Conservation (phyloP, 2,329 filamentous ascomycete genomes). For the Ophiostoma australiae region DNA sequence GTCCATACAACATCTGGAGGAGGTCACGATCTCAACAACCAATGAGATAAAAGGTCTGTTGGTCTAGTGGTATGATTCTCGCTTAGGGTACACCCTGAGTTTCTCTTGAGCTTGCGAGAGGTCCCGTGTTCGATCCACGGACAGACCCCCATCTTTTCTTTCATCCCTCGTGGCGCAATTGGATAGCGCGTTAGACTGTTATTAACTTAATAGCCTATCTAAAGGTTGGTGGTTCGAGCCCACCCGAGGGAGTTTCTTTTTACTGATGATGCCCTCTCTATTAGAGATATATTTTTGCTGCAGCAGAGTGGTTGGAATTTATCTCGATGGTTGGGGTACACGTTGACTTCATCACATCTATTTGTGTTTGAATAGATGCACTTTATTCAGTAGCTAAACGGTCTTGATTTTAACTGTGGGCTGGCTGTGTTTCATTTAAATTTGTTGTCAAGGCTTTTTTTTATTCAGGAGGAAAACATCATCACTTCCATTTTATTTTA, state of each 20-base stretch:
- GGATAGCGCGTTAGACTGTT: slow-evolving; percentile 17
- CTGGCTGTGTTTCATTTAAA: too few species aligned
- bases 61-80: slow-evolving; percentile 62
- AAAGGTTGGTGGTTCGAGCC: slow-evolving; percentile 17
- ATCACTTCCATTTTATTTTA: too few species aligned
- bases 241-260: slow-evolving; percentile 16
- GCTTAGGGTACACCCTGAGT: slow-evolving; percentile 47
- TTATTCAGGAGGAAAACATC: too few species aligned
- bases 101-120: slow-evolving; percentile 16
- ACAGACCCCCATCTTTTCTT: slow-evolving; percentile 16
- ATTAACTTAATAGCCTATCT: slow-evolving; percentile 12
- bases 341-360: too few species aligned
- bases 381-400: too few species aligned
- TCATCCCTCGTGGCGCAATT: slow-evolving; percentile 17
- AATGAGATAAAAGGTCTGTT: slow-evolving; percentile 27
- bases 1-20: not conserved
- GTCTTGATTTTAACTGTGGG: too few species aligned
- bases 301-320: too few species aligned
- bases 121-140: slow-evolving; percentile 17
- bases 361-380: too few species aligned
- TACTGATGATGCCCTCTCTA: not conserved
- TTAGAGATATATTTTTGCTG: not conserved
- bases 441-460: too few species aligned
- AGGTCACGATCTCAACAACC: not conserved
- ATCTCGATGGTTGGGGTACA: too few species aligned